phyloP scores from a whole-genome alignment of 441 rosid species.

The Adansonia rubrostipa region DNA sequence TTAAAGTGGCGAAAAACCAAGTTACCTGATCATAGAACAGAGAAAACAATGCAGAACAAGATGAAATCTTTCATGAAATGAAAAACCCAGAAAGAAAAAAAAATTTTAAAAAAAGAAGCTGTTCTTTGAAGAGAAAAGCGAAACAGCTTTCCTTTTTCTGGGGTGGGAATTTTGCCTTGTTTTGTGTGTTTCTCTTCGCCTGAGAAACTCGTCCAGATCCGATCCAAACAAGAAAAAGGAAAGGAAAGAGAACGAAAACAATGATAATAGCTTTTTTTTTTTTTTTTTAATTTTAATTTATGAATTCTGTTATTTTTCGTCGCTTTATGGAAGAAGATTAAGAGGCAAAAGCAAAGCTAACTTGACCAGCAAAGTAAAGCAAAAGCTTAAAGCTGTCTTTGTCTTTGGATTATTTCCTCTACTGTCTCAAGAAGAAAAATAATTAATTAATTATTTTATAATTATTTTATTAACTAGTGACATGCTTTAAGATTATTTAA shows the following conservation, averaged over 20 bases:
- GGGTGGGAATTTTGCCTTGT: constrained; percentile 24
- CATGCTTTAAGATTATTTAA: no score
- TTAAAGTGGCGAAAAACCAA: constrained; percentile 19
- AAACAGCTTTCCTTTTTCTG: constrained; percentile 35
- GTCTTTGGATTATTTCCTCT: background rate
- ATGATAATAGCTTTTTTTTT: constrained; percentile 33
- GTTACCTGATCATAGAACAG: constrained; percentile 61
- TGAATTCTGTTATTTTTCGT: constrained; percentile 34
- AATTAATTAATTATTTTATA: no score
- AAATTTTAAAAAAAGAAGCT: background rate
- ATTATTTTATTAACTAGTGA: no score
- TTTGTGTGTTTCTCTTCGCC: constrained; percentile 24
- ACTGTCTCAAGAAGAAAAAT: no score
- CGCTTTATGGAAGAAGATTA: constrained; percentile 32
- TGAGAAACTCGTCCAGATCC: constrained; percentile 47
- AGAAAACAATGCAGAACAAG: constrained; percentile 42
- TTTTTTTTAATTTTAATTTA: constrained; percentile 8
- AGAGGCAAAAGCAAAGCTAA: constrained; percentile 23
- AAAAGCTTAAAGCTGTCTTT: constrained; percentile 29
- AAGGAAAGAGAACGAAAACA: constrained; percentile 24
- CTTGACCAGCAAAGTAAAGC: constrained; percentile 32
- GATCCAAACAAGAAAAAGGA: constrained; percentile 43
- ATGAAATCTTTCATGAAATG: constrained; percentile 36
- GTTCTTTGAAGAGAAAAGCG: constrained; percentile 36
- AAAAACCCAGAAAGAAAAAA: constrained; percentile 15